phyloP scores from a whole-genome alignment of 306 rosid genomes.

The Dryas octopetala region DNA sequence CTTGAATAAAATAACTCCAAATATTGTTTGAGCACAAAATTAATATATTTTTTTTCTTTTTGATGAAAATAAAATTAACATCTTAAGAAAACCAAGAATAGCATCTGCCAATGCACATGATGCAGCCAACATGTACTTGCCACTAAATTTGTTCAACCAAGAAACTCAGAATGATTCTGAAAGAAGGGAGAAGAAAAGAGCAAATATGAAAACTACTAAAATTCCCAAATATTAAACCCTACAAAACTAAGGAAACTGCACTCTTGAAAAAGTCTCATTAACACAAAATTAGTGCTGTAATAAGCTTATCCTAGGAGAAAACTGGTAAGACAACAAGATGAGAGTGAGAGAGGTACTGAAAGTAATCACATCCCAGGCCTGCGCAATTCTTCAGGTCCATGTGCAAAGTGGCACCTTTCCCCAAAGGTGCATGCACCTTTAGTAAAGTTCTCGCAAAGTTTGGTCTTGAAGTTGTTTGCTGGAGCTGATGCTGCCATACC shows the following conservation, averaged over 20 bases:
- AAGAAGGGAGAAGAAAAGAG: not conserved
- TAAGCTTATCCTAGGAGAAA: constrained; percentile 11
- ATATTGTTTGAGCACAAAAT: not conserved
- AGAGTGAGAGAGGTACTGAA: not conserved
- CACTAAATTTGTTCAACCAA: not conserved
- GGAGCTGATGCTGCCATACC: constrained; percentile 28
- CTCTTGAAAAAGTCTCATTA: not conserved
- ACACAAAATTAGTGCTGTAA: constrained; percentile 16
- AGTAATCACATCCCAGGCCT: constrained; percentile 41
- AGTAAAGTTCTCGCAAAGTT: constrained; percentile 65
- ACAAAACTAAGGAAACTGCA: constrained; percentile 6
- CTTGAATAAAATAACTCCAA: not conserved
- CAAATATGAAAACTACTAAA: constrained; percentile 9
- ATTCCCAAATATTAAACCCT: constrained; percentile 11
- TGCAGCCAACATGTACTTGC: not conserved
- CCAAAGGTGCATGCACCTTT: constrained; percentile 85
- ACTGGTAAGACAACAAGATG: not conserved
- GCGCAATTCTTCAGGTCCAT: constrained; percentile 72
- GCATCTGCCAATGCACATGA: not conserved
- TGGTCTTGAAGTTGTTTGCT: constrained; percentile 66
- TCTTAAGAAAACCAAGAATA: not conserved
- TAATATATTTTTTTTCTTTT: not conserved
- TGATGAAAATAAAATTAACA: constrained; percentile 4
- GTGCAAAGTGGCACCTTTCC: constrained; percentile 87
- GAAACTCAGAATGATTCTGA: not conserved